These are phyloP conservation scores for Leccinum pellstonianum DNA, from an alignment of 768 basidiomycete genomes.

Conservation along the genomic window DNA sequence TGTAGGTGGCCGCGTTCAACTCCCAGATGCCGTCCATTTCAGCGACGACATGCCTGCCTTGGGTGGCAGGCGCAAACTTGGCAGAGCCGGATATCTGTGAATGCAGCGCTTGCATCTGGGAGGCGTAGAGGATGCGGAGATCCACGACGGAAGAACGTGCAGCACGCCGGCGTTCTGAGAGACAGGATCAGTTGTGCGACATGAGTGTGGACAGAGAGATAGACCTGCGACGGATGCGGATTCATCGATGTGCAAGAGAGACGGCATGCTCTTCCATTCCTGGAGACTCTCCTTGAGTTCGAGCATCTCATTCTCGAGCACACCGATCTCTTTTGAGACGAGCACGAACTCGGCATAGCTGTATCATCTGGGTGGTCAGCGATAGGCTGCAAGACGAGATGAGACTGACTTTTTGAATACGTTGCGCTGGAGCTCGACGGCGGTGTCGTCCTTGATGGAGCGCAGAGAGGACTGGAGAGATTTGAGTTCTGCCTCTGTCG, in stretches of 20 bases:
- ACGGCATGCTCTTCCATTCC: constrained; percentile 96
- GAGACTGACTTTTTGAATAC: constrained; percentile 85
- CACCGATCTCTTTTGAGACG: constrained; percentile 95
- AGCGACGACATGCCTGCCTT: constrained; percentile 86
- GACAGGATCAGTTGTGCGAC: constrained; percentile 4
- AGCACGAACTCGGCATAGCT: constrained; percentile 97
- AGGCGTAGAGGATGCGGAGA: constrained; percentile 89
- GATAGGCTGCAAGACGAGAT: not conserved
- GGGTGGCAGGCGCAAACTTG: constrained; percentile 89
- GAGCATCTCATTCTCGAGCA: constrained; percentile 95
- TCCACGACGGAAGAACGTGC: constrained; percentile 94
- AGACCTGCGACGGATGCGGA: constrained; percentile 60
- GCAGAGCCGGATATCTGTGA: constrained; percentile 90
- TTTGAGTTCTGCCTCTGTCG: constrained; percentile 78
- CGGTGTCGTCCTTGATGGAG: constrained; percentile 67
- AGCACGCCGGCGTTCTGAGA: constrained; percentile 52
- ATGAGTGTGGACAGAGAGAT: constrained; percentile 27
- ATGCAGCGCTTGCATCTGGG: constrained; percentile 91
- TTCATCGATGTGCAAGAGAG: constrained; percentile 86
- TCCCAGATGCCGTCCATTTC: constrained; percentile 83
- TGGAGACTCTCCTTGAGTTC: constrained; percentile 92
- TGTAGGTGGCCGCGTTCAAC: constrained; percentile 94
- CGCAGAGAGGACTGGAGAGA: constrained; percentile 75
- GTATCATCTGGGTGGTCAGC: constrained; percentile 16
- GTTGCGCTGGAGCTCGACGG: constrained; percentile 80